These are phyloP conservation scores for Aspergillaceae sp. DNA, from an alignment of 2,329 filamentous ascomycete genomes.

Conservation along the genomic window DNA sequence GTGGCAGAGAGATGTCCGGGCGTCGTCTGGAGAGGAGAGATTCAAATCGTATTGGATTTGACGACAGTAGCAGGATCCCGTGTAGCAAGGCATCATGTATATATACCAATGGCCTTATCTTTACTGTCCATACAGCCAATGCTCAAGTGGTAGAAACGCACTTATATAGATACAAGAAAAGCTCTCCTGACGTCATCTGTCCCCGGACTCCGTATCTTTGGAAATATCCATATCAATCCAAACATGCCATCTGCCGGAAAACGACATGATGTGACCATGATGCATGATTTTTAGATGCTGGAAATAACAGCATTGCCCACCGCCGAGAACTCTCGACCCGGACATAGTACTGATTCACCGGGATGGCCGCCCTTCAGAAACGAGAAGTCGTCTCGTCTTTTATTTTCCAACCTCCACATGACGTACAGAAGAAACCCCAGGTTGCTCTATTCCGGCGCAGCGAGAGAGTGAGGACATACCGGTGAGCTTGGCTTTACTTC, in stretches of 20 bases:
- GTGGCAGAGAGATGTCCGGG: slow-evolving; percentile 46
- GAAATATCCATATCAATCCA: neutral
- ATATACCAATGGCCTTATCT: too few species aligned
- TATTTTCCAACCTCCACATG: slow-evolving; percentile 27
- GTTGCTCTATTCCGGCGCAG: slow-evolving; percentile 58
- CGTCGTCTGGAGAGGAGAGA: slow-evolving; percentile 39
- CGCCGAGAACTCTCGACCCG: neutral
- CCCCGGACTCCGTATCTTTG: neutral
- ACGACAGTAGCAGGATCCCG: slow-evolving; percentile 43
- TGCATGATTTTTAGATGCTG: neutral
- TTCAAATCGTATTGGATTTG: slow-evolving; percentile 40
- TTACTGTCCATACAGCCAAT: too few species aligned
- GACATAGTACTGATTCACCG: neutral
- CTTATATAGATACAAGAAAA: neutral
- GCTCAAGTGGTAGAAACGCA: neutral
- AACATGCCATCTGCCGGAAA: neutral
- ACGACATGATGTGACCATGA: neutral
- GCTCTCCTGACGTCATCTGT: neutral
- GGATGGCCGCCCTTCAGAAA: slow-evolving; percentile 11
- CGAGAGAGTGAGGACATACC: slow-evolving; percentile 51
- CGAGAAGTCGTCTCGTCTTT: slow-evolving; percentile 38
- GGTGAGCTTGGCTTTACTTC: slow-evolving; percentile 27
- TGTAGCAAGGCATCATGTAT: slow-evolving; percentile 20
- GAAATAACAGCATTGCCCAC: neutral
- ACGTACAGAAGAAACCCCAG: slow-evolving; percentile 21